A percentile compares a stretch with the other conserved stretches of the same genome.
These are phyloP conservation scores for Aureobasidium sp. DNA, from an alignment of 2,329 filamentous ascomycete genomes.

Conservation along the genomic window DNA sequence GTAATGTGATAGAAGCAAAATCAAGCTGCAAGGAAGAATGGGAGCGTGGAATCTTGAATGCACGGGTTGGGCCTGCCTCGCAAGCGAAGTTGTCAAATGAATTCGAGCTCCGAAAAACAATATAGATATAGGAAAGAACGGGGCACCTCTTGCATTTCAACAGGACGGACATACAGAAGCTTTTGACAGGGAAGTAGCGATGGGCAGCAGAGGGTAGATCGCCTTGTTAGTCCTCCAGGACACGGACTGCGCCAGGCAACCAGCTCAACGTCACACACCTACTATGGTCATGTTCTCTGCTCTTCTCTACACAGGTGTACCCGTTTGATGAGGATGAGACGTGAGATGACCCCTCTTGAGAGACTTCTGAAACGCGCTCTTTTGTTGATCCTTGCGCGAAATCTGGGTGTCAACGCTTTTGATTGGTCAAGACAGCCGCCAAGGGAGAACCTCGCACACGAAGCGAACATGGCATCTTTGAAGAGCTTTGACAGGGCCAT, in stretches of 20 bases:
- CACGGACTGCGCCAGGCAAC: not conserved
- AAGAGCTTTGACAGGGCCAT: constrained; percentile 5
- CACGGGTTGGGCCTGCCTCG: constrained; percentile 1
- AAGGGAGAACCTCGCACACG: not conserved
- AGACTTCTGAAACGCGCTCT: not conserved
- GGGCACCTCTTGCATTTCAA: not conserved
- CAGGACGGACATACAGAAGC: not conserved
- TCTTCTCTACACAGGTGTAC: not conserved
- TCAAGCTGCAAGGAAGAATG: not conserved
- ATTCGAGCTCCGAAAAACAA: not conserved
- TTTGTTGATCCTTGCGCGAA: constrained; percentile 8
- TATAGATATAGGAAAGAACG: not conserved
- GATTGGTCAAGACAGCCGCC: constrained; percentile 1
- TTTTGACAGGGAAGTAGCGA: constrained; percentile 3
- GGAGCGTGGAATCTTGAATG: not conserved
- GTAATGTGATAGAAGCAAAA: not conserved
- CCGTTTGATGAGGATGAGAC: constrained; percentile 12
- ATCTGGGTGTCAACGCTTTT: not conserved
- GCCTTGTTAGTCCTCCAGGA: not conserved
- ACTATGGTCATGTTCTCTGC: not conserved
- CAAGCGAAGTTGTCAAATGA: not conserved
- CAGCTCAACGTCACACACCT: constrained; percentile 1
- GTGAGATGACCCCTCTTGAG: constrained; percentile 8
- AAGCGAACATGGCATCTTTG: not conserved
- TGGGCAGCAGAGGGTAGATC: constrained; percentile 3